phyloP scores from a whole-genome alignment of 176 grass and related monocot genomes.

The Oryza glaberrima region DNA sequence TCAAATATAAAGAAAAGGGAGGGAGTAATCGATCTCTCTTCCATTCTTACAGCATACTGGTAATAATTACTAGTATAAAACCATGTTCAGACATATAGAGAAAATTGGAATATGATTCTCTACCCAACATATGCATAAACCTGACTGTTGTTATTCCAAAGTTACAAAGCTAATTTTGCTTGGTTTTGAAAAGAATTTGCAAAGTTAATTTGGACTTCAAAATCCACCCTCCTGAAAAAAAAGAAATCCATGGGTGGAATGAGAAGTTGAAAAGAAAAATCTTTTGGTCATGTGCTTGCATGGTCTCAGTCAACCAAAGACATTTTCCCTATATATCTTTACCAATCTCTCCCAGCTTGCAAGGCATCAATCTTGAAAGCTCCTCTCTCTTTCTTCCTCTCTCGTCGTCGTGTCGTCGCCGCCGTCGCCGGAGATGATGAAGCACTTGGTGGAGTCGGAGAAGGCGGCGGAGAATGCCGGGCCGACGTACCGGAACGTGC shows the following conservation, averaged over 20 bases:
- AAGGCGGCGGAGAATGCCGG: conserved; percentile 56
- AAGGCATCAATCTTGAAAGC: not conserved
- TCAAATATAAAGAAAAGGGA: too few relatives aligned
- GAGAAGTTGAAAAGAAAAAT: not conserved
- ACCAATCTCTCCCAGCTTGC: not conserved
- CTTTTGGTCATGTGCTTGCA: not conserved
- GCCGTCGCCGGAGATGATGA: conserved; percentile 47
- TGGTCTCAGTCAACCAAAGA: not conserved
- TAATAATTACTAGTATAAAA: too few relatives aligned
- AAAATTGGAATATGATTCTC: not conserved
- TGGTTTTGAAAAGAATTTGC: not conserved
- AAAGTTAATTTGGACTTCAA: not conserved
- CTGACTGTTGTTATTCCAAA: not conserved
- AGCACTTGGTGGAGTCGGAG: conserved; percentile 73
- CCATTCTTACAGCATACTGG: too few relatives aligned
- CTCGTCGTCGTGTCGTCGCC: not conserved
- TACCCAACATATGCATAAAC: not conserved
- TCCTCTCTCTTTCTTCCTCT: not conserved
- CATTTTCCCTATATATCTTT: not conserved
- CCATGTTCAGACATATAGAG: too few relatives aligned
- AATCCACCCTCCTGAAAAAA: not conserved
- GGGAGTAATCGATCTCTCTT: too few relatives aligned
- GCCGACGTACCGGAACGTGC: conserved; percentile 66
- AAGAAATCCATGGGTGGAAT: not conserved
- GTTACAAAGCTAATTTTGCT: not conserved